Base-by-base conservation (phyloP, 192 early-diverging fungal species). In the Paraglomus brasilianum region DNA sequence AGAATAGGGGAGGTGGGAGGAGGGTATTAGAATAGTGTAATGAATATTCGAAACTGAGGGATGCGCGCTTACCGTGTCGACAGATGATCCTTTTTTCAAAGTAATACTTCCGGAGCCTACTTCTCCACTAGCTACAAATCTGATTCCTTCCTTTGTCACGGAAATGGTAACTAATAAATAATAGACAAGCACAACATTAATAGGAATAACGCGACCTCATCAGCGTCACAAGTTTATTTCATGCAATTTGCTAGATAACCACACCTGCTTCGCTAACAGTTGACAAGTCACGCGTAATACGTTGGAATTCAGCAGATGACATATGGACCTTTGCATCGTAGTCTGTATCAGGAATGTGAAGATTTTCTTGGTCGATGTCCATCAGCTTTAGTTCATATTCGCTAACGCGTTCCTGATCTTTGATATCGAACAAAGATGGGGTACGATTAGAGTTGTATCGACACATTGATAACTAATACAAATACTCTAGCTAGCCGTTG, bases 331-430 rank as follows among this genome's bases (percentile, higher is more conserved):
- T 88, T 10, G 91, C 90, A 72, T 98, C 94, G 78, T 98, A 99
- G 40, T 86, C 85, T 14, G 92, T 93, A 9, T 99, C 97, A 49
- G 95, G 95, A 62, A 97, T 97, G 70, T 92, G 93, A 55, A 98
- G 83, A 75, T 95, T 91, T 65, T 99, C 97, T 46, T 85, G 85
- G 78, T 99, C 97, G 76, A 99, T 97, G 75, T 96, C 93, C 95
- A 99, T 97, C 46, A 99, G 86, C 85, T 98, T 99, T 51, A 99
- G 82, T 65, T 96, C 92, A 78, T 93, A 99, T 77, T 99, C 95
- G 53, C 86, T 89, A 60, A 90, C 80, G 44, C 86, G 83, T 50
- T 92, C 92, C 66, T 83, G 81, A 53, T 77, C 80, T 76, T 42
- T 45, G 1, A 17, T 44, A 64, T 7, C 30, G 49, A 48, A 56